Conservation (phyloP, 1,284 basidiomycete species). For the Ganoderma boninense region DNA sequence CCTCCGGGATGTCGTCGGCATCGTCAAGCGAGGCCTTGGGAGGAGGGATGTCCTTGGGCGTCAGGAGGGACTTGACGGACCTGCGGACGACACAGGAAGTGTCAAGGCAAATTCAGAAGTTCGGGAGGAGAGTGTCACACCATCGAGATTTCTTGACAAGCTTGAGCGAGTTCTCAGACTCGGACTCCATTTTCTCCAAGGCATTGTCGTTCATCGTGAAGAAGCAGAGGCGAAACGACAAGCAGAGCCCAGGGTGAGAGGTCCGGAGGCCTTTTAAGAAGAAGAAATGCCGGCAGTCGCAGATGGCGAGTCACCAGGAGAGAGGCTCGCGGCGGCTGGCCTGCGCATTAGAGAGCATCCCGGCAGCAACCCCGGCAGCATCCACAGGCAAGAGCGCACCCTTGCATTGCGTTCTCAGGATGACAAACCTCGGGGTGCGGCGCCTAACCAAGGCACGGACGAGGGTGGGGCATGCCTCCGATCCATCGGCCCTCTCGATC, state of each 20-base stretch:
- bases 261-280: background rate
- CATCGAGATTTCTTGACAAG: constrained; percentile 20
- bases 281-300: background rate
- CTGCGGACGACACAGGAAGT: constrained; percentile 9
- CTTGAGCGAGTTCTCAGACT: constrained; percentile 19
- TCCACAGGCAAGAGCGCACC: too few species aligned
- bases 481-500: background rate
- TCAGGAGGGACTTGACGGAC: constrained; percentile 32
- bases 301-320: constrained; percentile 1
- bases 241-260: background rate
- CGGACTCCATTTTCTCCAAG: constrained; percentile 15
- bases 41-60: constrained; percentile 50
- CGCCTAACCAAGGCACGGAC: background rate
- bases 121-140: constrained; percentile 9
- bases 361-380: too few species aligned
- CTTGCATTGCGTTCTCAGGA: background rate
- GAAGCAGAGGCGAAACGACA: constrained; percentile 4
- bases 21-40: constrained; percentile 62
- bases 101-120: background rate
- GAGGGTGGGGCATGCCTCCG: background rate
- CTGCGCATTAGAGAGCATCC: background rate
- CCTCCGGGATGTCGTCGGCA: constrained; percentile 59
- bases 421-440: constrained; percentile 17
- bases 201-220: constrained; percentile 25
- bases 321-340: background rate